A percentile compares a stretch with the other conserved stretches of the same genome.
Conservation (phyloP, 169 alveolate species). For the Cryptosporidium muris region DNA sequence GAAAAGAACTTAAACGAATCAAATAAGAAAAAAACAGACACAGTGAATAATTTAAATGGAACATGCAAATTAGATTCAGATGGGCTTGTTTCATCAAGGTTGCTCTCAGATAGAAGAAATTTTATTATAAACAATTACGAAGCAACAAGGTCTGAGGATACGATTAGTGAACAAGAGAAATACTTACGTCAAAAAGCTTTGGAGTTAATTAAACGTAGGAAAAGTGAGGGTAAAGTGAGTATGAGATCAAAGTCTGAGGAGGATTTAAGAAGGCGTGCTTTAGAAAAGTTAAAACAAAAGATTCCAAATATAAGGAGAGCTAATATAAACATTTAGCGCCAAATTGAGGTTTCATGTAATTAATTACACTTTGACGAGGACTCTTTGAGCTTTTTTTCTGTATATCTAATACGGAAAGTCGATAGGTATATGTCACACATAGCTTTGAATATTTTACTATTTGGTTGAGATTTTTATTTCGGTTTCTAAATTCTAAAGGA, state of each 20-base stretch:
- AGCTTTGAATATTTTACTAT: no score
- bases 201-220: constrained; percentile 25
- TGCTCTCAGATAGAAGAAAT: neutral
- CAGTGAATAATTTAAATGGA: neutral
- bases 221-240: neutral
- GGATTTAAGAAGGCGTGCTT: constrained; percentile 33
- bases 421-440: no score
- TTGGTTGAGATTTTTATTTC: no score
- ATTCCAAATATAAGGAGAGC: constrained; percentile 1
- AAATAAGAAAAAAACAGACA: neutral
- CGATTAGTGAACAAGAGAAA: constrained; percentile 8
- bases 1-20: neutral
- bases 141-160: neutral
- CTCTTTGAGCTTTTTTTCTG: no score
- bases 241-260: constrained; percentile 48
- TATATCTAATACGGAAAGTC: no score
- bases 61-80: neutral
- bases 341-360: no score
- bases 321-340: neutral
- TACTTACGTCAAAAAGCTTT: constrained; percentile 39
- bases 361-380: no score
- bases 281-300: constrained; percentile 38
- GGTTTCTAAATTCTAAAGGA: no score
- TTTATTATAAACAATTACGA: neutral
- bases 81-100: neutral